Base-by-base conservation (phyloP, 768 basidiomycete species). In the Kwoniella bestiolae region DNA sequence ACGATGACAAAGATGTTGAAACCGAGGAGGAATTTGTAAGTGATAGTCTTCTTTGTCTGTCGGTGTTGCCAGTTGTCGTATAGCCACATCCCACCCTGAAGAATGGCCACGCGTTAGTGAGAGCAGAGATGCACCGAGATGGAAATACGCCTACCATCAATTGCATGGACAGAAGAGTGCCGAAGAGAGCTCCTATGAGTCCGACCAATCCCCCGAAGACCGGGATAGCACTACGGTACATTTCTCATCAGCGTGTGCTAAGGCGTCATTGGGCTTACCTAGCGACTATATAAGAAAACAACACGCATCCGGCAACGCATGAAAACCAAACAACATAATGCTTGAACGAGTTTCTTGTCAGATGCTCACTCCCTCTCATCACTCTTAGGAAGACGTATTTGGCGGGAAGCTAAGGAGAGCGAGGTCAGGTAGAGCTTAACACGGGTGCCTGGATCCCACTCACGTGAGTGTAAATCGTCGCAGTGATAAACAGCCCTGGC, bases 201-300 rank as follows among this genome's bases (percentile, higher is more conserved):
- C 51, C 32, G 21, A 74, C 65, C 11, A 79, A 69, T 25, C 65
- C 61, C 16, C 63, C 65, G 45, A 75, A 75, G 52, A 75, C 71
- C 12, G 77, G 77, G 35, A 79, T 75, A 25, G 77, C 73, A n/a
- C 65, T 66, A n/a, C n/a, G n/a, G n/a, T n/a, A n/a, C n/a, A n/a
- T n/a, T n/a, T n/a, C n/a, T n/a, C n/a, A n/a, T n/a, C n/a, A n/a
- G n/a, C n/a, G n/a, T n/a, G n/a, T n/a, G n/a, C n/a, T n/a, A n/a
- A n/a, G n/a, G n/a, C n/a, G n/a, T n/a, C n/a, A n/a, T n/a, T 64
- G 59, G 51, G 65, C 68, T 56, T n/a, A 56, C 55, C 55, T 56
- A 14, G 55, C 55, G 25, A 60, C 44, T 5, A 60, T 49, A 21
- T 60, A 60, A 3, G 58, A 26, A 23, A 60, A 32, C 3, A 31